Evolutionary conservation across 192 early-diverging fungal species (phyloP), one percentile per base, ranked within the genome.

Genomic region (Bifiguratus adelaidae): DNA sequence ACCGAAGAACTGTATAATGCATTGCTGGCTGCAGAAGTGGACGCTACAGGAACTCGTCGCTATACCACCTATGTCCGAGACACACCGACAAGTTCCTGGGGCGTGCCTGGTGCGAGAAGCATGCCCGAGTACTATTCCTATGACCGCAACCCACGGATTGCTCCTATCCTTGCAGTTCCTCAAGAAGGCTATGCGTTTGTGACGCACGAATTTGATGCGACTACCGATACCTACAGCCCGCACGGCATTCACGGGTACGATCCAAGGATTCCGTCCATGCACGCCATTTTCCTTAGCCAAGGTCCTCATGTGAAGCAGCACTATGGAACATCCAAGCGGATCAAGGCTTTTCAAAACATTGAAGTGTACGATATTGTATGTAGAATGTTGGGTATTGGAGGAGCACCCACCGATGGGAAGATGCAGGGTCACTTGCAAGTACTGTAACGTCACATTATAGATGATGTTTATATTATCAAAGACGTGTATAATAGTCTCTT

Each of bases 201-300:
- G 2, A 72, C 50, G 9, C 7, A 54, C 12, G 47, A 58, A 7
- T 68, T 64, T 48, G 55, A 59, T 16, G 13, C 49, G 4, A 38
- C 52, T n/a, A n/a, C 48, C 11, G 37, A 52, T 0, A 41, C 54
- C 8, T 49, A 55, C 44, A 47, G 50, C 4, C 54, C 62, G 1
- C 53, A 58, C 21, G 92, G 90, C 13, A 67, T 74, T 23, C 93
- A 97, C 58, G 93, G 93, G 4, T 97, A 88, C 65, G 85, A 92
- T 52, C 71, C 82, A 60, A 26, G 67, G 51, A 50, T 77, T 23
- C 55, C 63, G 4, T 75, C 84, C 11, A 97, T 96, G 89, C n/a
- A 73, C 84, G 6, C 82, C 88, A 1, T 82, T 88, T 7, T 91
- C 91, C 57, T 56, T 91, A 44, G 91, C 90, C 2, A 63, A 56